Evolutionary conservation across 2,329 filamentous ascomycete genomes (phyloP), one percentile per base, ranked within the genome.

Genomic region (Ilyonectria mors-panacis): DNA sequence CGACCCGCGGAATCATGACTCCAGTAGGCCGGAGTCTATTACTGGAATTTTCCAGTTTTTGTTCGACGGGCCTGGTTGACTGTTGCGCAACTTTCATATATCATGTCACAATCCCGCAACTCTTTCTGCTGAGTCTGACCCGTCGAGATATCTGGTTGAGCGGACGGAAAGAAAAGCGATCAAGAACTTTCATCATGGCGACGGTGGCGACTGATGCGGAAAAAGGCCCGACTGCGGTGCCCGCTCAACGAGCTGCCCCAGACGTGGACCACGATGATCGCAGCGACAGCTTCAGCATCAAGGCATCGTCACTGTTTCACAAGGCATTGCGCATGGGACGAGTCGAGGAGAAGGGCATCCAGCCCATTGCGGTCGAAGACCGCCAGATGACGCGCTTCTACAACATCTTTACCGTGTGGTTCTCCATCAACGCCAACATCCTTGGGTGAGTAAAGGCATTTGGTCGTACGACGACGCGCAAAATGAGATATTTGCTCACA

Each of bases 321-420:
- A 79, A 78, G 61, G 71, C 81, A 17, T 69, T 82, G 55, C 77
- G 79, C 9, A 76, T 77, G 66, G 78, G 80, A 58, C 71, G 81
- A n/a, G 81, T 85, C 15, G 84, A 86, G 74, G 76, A 82, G 57
- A 79, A 80, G 63, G 83, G 84, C 50, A 82, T 84, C 42, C 78
- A 82, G 21, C 85, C 85, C 1, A 78, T 85, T 28, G 80, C 83
- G 1, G 44, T 80, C 7, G 79, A 83, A 64, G 78, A 85, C 56
- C 79, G 84, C 44, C 83, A 77, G 0, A 78, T 80, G 35, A 81
- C 77, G 5, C 76, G 78, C 28, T 83, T 82, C 66, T 78, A 81
- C 72, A 85, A 83, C 42, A 79, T 84, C 37, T 86, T 86, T 30
- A 85, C 84, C 2, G 70, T 86, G 7, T 86, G 85, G 84, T 84